phyloP scores from a whole-genome alignment of 2,329 filamentous ascomycete genomes.

The Ophiostoma novo-ulmi region DNA sequence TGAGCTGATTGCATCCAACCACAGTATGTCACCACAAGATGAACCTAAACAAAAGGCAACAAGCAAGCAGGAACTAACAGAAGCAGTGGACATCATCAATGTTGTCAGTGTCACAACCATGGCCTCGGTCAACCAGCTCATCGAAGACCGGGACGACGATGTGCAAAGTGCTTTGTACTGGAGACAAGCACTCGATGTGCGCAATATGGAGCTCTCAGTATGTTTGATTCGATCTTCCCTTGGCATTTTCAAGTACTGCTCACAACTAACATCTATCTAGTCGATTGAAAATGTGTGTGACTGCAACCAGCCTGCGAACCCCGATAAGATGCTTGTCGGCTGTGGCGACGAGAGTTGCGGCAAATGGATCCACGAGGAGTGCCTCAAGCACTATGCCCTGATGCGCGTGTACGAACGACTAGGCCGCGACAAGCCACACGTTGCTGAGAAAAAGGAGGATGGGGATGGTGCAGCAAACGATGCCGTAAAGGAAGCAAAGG shows the following conservation, averaged over 20 bases:
- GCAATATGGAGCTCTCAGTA: conserved; percentile 54
- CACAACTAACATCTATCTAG: conserved; percentile 32
- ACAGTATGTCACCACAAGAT: conserved; percentile 45
- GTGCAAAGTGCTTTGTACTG: conserved; percentile 57
- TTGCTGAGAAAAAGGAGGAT: conserved; percentile 32
- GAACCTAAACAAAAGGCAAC: not conserved
- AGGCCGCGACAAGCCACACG: conserved; percentile 48
- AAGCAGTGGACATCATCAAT: conserved; percentile 65
- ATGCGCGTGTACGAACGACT: conserved; percentile 46
- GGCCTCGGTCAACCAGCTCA: conserved; percentile 61
- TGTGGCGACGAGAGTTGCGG: conserved; percentile 52
- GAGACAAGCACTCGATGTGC: conserved; percentile 58
- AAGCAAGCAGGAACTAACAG: conserved; percentile 6
- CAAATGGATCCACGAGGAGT: conserved; percentile 60
- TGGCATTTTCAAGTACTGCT: not conserved
- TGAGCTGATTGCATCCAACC: conserved; percentile 67
- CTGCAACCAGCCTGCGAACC: conserved; percentile 57
- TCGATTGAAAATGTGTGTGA: conserved; percentile 53
- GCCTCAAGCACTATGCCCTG: conserved; percentile 53
- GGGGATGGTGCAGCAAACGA: conserved; percentile 19
- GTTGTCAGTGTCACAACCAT: conserved; percentile 61
- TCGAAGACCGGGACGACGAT: conserved; percentile 63
- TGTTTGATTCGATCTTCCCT: not conserved
- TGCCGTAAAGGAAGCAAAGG: not conserved
- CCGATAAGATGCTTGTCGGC: conserved; percentile 55